These are phyloP conservation scores for Xylaria scruposa DNA, from an alignment of 495 filamentous ascomycete species.

Conservation along the genomic window DNA sequence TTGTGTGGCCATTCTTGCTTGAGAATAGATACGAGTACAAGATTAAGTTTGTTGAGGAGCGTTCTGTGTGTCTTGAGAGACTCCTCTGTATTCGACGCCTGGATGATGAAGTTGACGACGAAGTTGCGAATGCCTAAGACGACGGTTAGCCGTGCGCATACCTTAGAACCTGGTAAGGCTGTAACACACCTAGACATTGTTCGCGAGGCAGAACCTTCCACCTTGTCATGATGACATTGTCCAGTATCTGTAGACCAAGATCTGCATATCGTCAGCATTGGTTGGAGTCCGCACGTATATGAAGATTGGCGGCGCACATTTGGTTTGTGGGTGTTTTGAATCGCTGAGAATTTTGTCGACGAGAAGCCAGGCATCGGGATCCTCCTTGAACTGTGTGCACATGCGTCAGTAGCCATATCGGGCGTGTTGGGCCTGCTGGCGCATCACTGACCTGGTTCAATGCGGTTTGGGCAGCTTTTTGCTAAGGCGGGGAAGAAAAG, in stretches of 20 bases:
- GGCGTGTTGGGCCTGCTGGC: conserved; percentile 25
- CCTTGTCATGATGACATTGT: conserved; percentile 97
- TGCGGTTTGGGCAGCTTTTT: conserved; percentile 94
- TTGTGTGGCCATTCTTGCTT: conserved; percentile 99
- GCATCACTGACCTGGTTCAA: conserved; percentile 82
- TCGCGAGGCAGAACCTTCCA: conserved; percentile 97
- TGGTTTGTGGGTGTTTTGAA: conserved; percentile 91
- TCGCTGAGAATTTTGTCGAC: conserved; percentile 95
- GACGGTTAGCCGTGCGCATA: conserved; percentile 30
- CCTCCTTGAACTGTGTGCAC: conserved; percentile 86
- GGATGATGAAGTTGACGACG: conserved; percentile 96
- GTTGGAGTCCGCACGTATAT: neutral
- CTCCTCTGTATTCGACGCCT: conserved; percentile 87
- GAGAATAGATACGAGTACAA: conserved; percentile 94
- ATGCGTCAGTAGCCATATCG: conserved; percentile 38
- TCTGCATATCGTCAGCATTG: conserved; percentile 66
- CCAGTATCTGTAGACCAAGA: conserved; percentile 92
- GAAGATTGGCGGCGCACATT: conserved; percentile 67
- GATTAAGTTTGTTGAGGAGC: conserved; percentile 95
- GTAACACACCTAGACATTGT: conserved; percentile 81
- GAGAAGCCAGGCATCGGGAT: conserved; percentile 95
- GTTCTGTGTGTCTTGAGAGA: conserved; percentile 79
- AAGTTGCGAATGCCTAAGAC: conserved; percentile 92
- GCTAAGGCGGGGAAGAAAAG: conserved; percentile 61
- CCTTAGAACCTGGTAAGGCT: conserved; percentile 17